Base-by-base conservation (phyloP, 805 yeast species). In the Starmerella vaccinii region DNA sequence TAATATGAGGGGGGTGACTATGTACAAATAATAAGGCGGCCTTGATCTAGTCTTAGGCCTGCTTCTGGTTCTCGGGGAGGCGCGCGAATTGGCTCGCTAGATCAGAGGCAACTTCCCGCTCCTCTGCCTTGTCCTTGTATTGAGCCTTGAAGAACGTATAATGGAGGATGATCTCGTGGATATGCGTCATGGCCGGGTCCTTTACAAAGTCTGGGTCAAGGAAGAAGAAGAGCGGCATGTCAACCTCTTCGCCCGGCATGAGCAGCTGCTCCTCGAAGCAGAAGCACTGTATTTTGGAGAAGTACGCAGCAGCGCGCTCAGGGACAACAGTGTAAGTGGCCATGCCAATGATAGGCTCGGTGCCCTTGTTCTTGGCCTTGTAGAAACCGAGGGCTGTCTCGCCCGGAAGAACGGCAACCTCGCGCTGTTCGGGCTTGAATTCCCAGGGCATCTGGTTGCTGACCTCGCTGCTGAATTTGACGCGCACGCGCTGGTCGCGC, bases 301-400 rank as follows among this genome's bases (percentile, higher is more conserved):
- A 92, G 68, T 90, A 92, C 5, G 87, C 95, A 0, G 97, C 95
- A 6, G 92, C 95, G 60, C 86, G 90, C 58, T 92, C 97, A 0
- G 98, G 98, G 0, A 95, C 79, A 45, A 92, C 96, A 5, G 95
- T 83, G 66, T 92, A 92, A 0, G 98, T 92, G 2, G 98, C 98
- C 95, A 92, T 92, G 7, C 98, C 98, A 48, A 92, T 86, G 40
- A 92, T 85, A 64, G 92, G 97, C 60, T 84, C 84, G 53, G 82
- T 81, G 40, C 95, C 78, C 53, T 71, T 71, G 63, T 92, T 92
- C 66, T 81, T 84, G 22, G 98, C 98, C 65, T 81, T 84, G 71
- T 87, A 92, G 65, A 92, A 92, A 0, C 95, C 97, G 53, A 92
- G 71, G 0, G 98, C 98, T 2, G 98, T 92, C 67, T 92, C 98